A percentile compares a stretch with the other conserved stretches of the same genome.
Conservation (phyloP, 371 early-diverging fungal species). For the Rhizomucor pusillus region DNA sequence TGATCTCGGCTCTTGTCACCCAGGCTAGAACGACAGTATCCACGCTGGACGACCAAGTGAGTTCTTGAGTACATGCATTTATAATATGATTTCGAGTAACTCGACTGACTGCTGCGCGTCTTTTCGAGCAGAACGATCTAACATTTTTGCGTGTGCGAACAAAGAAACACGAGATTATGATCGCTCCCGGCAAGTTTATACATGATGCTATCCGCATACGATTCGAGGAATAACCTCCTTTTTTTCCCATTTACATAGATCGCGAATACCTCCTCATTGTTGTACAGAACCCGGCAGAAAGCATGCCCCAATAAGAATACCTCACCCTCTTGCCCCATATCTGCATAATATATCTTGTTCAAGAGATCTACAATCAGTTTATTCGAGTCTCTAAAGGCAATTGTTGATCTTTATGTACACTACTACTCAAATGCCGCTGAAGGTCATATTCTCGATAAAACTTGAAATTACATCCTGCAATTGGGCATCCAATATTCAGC, state of each 20-base stretch:
- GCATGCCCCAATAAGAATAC: slow-evolving; percentile 24
- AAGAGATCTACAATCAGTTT: neutral
- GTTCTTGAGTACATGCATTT: neutral
- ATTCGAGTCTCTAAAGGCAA: neutral
- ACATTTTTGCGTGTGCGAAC: slow-evolving; percentile 92
- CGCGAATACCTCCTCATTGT: slow-evolving; percentile 89
- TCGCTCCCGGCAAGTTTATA: slow-evolving; percentile 75
- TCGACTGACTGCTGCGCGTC: neutral
- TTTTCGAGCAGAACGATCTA: slow-evolving; percentile 71
- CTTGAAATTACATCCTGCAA: slow-evolving; percentile 13
- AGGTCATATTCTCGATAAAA: slow-evolving; percentile 18
- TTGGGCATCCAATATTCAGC: slow-evolving; percentile 14
- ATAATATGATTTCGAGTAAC: neutral
- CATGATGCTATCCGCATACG: neutral
- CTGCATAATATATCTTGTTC: neutral
- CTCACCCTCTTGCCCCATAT: too few species aligned
- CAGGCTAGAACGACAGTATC: slow-evolving; percentile 34
- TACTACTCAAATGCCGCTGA: slow-evolving; percentile 17
- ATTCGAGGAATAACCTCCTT: neutral
- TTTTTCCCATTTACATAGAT: slow-evolving; percentile 52
- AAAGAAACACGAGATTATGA: slow-evolving; percentile 94
- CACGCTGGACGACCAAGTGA: slow-evolving; percentile 39
- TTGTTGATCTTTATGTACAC: slow-evolving; percentile 13
- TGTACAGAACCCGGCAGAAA: slow-evolving; percentile 72
- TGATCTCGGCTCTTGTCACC: slow-evolving; percentile 32